These are phyloP conservation scores for Alternaria metachromatica DNA, from an alignment of 2,329 filamentous ascomycete species.

Conservation along the genomic window DNA sequence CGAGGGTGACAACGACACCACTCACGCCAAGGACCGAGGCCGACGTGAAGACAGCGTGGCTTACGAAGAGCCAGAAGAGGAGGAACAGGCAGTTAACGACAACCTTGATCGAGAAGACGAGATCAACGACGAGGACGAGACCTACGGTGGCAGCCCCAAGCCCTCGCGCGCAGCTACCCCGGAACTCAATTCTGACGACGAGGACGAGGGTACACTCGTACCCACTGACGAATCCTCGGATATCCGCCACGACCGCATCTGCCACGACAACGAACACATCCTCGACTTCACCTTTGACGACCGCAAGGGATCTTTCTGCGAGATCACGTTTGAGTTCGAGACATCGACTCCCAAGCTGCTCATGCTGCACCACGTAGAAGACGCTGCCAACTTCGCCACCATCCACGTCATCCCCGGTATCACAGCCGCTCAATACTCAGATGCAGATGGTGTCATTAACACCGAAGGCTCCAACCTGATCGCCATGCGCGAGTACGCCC, in stretches of 20 bases:
- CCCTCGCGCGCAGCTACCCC: conserved; percentile 44
- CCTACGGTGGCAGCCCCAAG: conserved; percentile 56
- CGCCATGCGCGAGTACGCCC: conserved; percentile 87
- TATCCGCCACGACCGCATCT: conserved; percentile 44
- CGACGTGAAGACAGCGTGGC: conserved; percentile 84
- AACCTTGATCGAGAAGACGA: conserved; percentile 65
- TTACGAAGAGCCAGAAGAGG: conserved; percentile 92
- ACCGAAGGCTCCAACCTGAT: conserved; percentile 86
- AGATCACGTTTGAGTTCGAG: conserved; percentile 83
- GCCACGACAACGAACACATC: conserved; percentile 65
- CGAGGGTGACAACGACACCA: conserved; percentile 63
- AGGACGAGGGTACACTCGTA: conserved; percentile 31
- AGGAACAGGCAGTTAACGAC: conserved; percentile 77
- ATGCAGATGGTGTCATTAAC: conserved; percentile 62
- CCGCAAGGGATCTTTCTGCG: conserved; percentile 73
- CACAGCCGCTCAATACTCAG: conserved; percentile 69
- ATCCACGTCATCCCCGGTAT: conserved; percentile 87
- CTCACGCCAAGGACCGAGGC: conserved; percentile 72
- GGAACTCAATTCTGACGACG: conserved; percentile 36
- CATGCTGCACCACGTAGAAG: conserved; percentile 89
- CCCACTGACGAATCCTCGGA: conserved; percentile 40
- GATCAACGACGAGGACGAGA: conserved; percentile 59
- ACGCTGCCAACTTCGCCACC: conserved; percentile 76
- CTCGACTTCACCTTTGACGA: conserved; percentile 83
- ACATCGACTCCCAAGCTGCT: conserved; percentile 84